phyloP scores from a whole-genome alignment of 2,329 filamentous ascomycete genomes.

The Cadophora sp. region DNA sequence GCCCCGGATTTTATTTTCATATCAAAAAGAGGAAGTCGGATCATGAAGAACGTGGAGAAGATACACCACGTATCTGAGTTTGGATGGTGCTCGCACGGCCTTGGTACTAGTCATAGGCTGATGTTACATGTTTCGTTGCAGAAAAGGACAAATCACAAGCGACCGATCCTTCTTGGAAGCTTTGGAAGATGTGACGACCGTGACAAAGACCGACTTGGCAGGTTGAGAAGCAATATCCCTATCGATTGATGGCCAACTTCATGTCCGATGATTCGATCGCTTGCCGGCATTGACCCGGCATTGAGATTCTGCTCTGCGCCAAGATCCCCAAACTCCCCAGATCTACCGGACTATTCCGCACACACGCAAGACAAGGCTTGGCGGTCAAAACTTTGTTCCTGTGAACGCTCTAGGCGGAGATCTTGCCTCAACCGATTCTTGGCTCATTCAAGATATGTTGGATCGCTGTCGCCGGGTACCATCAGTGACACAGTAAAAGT shows the following conservation, averaged over 20 bases:
- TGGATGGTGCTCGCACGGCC: slow-evolving; percentile 11
- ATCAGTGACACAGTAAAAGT: neutral
- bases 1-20: slow-evolving; percentile 4
- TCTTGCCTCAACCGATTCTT: neutral
- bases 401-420: neutral
- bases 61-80: neutral
- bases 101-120: slow-evolving; percentile 8
- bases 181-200: neutral
- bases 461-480: neutral
- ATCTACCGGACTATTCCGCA: slow-evolving; percentile 11
- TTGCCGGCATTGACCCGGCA: slow-evolving; percentile 12
- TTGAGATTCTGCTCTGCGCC: slow-evolving; percentile 1
- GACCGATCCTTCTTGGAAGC: neutral
- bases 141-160: slow-evolving; percentile 6
- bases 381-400: neutral
- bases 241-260: neutral
- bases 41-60: slow-evolving; percentile 8
- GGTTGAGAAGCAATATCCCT: neutral
- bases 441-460: neutral
- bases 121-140: slow-evolving; percentile 13
- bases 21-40: neutral
- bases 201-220: slow-evolving; percentile 3
- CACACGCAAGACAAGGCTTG: slow-evolving; percentile 1
- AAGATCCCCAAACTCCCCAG: slow-evolving; percentile 10
- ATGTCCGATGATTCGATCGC: slow-evolving; percentile 11